phyloP scores from a whole-genome alignment of 2,329 filamentous ascomycete species.

The Stachybotrys chartarum region DNA sequence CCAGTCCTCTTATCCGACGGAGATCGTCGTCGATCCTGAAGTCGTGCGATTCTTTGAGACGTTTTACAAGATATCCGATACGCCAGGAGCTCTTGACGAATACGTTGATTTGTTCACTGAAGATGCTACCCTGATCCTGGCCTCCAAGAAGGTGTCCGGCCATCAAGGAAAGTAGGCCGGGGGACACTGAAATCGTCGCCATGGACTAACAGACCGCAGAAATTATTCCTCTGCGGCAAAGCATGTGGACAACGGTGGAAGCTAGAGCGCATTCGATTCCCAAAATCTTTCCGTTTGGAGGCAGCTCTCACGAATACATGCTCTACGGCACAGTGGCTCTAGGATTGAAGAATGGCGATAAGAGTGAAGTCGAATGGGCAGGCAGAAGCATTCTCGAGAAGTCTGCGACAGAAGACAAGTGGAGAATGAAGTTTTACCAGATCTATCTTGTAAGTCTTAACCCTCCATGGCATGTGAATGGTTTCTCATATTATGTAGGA shows the following conservation, averaged over 20 bases:
- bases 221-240: conserved; percentile 17
- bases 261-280: conserved; percentile 18
- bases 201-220: conserved; percentile 9
- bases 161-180: conserved; percentile 10
- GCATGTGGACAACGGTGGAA: conserved; percentile 21
- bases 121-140: conserved; percentile 22
- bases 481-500: conserved; percentile 4
- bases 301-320: conserved; percentile 20
- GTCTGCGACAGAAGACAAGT: conserved; percentile 39
- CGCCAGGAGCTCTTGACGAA: conserved; percentile 16
- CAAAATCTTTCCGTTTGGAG: conserved; percentile 22
- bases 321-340: conserved; percentile 21
- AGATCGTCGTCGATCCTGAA: conserved; percentile 8
- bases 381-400: conserved; percentile 41
- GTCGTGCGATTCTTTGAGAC: conserved; percentile 17
- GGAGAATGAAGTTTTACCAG: conserved; percentile 47
- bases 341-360: conserved; percentile 15
- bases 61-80: conserved; percentile 24
- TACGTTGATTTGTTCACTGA: conserved; percentile 19
- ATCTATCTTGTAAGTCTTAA: conserved; percentile 40
- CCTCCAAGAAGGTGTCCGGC: conserved; percentile 16
- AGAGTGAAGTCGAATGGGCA: conserved; percentile 41
- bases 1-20: too few relatives aligned
- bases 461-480: background rate
- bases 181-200: conserved; percentile 5